Percentiles rank a stretch among this genome's conserved stretches.
These are phyloP conservation scores for Lentinula sp. DNA, from an alignment of 768 basidiomycete genomes.

Conservation along the genomic window DNA sequence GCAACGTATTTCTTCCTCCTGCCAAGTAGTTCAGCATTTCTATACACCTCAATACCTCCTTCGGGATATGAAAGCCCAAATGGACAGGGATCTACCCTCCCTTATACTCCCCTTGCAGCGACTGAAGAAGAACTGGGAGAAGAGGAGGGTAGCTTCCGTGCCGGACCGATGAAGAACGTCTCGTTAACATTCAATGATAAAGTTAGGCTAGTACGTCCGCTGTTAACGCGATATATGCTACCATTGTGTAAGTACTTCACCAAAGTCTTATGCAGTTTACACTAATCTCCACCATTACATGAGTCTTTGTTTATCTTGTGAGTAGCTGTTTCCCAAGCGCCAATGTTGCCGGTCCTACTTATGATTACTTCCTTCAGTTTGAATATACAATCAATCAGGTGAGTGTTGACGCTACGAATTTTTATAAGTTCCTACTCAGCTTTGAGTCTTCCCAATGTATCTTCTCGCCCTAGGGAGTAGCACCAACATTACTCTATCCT, in stretches of 20 bases:
- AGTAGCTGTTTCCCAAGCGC: constrained; percentile 11
- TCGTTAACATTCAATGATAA: constrained; percentile 70
- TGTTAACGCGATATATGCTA: constrained; percentile 84
- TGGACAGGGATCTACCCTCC: constrained; percentile 21
- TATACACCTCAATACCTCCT: constrained; percentile 29
- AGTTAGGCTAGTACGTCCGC: constrained; percentile 72
- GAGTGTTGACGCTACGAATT: constrained; percentile 3
- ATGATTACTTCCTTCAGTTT: constrained; percentile 38
- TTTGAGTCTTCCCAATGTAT: neutral
- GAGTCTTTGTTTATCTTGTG: constrained; percentile 40
- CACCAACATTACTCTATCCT: constrained; percentile 86
- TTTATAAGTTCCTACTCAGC: neutral
- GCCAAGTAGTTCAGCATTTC: constrained; percentile 51
- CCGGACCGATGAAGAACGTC: constrained; percentile 36
- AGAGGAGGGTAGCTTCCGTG: constrained; percentile 29
- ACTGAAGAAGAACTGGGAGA: constrained; percentile 34
- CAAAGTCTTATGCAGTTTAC: neutral
- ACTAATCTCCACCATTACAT: constrained; percentile 2
- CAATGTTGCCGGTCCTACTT: neutral
- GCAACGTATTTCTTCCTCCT: constrained; percentile 73
- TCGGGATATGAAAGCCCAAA: constrained; percentile 24
- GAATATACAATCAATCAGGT: constrained; percentile 92
- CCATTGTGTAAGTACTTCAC: constrained; percentile 68
- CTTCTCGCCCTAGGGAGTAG: constrained; percentile 54
- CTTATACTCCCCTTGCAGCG: constrained; percentile 40